A percentile compares a stretch with the other conserved stretches of the same genome.
These are phyloP conservation scores for Ambrosia hybrid DNA, from an alignment of 140 eudicot species.

Conservation along the genomic window DNA sequence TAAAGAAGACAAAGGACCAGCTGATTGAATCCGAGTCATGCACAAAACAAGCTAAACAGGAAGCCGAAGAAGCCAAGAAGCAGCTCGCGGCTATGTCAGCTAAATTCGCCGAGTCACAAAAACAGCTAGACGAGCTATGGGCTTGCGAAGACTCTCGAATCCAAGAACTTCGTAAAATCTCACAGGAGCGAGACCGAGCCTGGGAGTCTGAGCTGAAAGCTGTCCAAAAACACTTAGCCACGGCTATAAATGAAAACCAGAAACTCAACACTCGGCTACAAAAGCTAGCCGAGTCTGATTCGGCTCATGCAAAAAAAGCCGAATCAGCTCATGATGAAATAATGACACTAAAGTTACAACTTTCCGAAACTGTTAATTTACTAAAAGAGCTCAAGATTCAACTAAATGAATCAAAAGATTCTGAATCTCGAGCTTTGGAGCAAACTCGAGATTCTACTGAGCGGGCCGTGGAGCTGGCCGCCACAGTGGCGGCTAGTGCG, in stretches of 20 bases:
- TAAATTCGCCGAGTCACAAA: constrained; percentile 59
- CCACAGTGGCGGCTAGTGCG: constrained; percentile 60
- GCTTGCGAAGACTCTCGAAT: constrained; percentile 68
- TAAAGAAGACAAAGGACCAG: constrained; percentile 63
- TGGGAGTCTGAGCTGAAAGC: constrained; percentile 95
- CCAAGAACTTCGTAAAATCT: constrained; percentile 72
- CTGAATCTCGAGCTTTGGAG: constrained; percentile 57
- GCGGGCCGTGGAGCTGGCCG: constrained; percentile 29
- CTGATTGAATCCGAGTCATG: constrained; percentile 52
- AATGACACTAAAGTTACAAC: constrained; percentile 44
- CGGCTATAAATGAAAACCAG: constrained; percentile 67
- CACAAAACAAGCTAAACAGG: constrained; percentile 54
- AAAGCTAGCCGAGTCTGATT: constrained; percentile 53
- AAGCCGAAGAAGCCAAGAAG: constrained; percentile 75
- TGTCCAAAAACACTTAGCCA: constrained; percentile 73
- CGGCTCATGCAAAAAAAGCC: constrained; percentile 42
- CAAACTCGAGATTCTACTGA: neutral
- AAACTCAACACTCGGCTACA: constrained; percentile 66
- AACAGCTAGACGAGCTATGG: constrained; percentile 66
- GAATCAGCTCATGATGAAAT: constrained; percentile 59
- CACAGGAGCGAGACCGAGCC: constrained; percentile 88
- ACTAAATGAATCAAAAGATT: constrained; percentile 57
- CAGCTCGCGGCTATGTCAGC: constrained; percentile 53
- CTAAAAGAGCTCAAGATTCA: constrained; percentile 53
- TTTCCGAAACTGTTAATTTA: constrained; percentile 41